Percentiles rank a stretch among this genome's conserved stretches.
phyloP scores from a whole-genome alignment of 257 asterid species.

The Lycium barbarum region DNA sequence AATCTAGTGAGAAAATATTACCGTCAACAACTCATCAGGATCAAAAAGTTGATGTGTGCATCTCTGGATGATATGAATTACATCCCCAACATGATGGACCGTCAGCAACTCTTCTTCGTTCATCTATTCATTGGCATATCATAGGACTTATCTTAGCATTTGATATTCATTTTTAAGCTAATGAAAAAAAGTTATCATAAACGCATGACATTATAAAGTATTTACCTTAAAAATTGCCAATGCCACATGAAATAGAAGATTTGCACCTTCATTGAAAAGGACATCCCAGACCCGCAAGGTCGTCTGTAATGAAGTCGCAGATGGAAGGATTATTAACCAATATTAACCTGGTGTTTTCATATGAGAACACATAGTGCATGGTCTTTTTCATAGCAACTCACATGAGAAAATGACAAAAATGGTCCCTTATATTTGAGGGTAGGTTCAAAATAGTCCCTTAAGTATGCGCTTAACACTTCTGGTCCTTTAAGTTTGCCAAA shows the following conservation, averaged over 20 bases:
- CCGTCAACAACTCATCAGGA: conserved; percentile 90
- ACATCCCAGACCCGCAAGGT: conserved; percentile 96
- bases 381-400: neutral
- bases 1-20: conserved; percentile 37
- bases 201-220: neutral
- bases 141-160: conserved; percentile 13
- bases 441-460: too few species aligned
- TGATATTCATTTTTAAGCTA: conserved; percentile 17
- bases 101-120: conserved; percentile 81
- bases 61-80: conserved; percentile 85
- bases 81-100: conserved; percentile 90
- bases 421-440: too few species aligned
- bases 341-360: neutral
- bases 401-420: too few species aligned
- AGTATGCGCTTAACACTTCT: too few species aligned
- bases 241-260: conserved; percentile 82
- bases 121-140: conserved; percentile 57
- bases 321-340: conserved; percentile 31
- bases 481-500: too few species aligned
- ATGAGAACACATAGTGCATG: neutral
- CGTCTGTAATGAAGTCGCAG: conserved; percentile 61
- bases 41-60: conserved; percentile 86
- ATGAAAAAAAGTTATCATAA: neutral
- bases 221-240: conserved; percentile 87
- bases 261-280: conserved; percentile 96